A percentile compares a stretch with the other conserved stretches of the same genome.
These are phyloP conservation scores for Pseudopediastrum boryanum DNA, from an alignment of 139 green algal genomes.

Conservation along the genomic window DNA sequence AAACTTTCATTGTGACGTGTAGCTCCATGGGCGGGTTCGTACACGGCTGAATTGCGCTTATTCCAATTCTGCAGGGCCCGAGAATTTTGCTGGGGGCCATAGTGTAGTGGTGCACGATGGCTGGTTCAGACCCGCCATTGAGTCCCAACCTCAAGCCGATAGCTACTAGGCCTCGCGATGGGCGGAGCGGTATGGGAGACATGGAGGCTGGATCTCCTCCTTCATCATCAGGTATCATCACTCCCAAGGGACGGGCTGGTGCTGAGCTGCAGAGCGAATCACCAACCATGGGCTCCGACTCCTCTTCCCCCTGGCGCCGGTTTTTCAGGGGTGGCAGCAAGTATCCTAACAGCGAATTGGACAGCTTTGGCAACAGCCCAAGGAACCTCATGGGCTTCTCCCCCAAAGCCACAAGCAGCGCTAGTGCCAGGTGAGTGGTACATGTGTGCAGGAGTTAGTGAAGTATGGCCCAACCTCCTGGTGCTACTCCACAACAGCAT, in stretches of 20 bases:
- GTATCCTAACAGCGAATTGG: slow-evolving; percentile 34
- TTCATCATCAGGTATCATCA: slow-evolving; percentile 21
- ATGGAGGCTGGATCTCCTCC: slow-evolving; percentile 23
- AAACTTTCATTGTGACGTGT: neutral
- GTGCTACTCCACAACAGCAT: no score
- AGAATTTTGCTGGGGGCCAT: neutral
- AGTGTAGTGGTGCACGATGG: slow-evolving; percentile 27
- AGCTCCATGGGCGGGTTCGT: neutral
- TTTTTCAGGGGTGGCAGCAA: slow-evolving; percentile 41
- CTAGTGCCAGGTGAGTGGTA: slow-evolving; percentile 21
- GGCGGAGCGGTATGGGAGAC: neutral
- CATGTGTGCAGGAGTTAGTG: neutral
- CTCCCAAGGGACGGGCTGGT: slow-evolving; percentile 19
- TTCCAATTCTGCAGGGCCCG: neutral
- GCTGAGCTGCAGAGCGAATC: slow-evolving; percentile 21
- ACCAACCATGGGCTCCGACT: slow-evolving; percentile 32
- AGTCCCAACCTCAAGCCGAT: slow-evolving; percentile 42
- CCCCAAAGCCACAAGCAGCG: slow-evolving; percentile 30
- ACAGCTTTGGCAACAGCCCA: slow-evolving; percentile 41
- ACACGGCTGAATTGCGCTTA: neutral
- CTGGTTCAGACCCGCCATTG: slow-evolving; percentile 33
- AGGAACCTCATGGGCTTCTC: slow-evolving; percentile 44
- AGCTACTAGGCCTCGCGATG: slow-evolving; percentile 27
- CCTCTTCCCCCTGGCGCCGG: slow-evolving; percentile 33
- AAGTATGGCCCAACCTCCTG: no score